These are phyloP conservation scores for Penicillium polonicum DNA, from an alignment of 2,329 filamentous ascomycete genomes.

Conservation along the genomic window DNA sequence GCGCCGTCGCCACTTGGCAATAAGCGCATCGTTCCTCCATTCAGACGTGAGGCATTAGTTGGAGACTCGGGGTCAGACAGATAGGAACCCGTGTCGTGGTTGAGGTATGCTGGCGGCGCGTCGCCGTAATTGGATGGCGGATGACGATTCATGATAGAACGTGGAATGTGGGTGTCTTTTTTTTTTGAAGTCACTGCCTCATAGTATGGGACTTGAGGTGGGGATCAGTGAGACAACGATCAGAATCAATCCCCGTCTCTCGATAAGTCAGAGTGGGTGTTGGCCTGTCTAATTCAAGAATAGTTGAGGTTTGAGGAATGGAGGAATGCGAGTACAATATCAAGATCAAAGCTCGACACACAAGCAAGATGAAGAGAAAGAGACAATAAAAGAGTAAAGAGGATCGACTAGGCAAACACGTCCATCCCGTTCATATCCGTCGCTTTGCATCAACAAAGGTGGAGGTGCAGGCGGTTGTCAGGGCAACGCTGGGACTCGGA, in stretches of 20 bases:
- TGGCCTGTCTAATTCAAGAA: constrained; percentile 10
- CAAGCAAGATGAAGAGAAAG: constrained; percentile 1
- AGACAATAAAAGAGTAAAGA: constrained; percentile 5
- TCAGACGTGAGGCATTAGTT: constrained; percentile 25
- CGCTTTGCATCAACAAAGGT: constrained; percentile 24
- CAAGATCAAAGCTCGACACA: neutral
- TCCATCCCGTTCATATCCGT: constrained; percentile 17
- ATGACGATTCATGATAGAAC: constrained; percentile 28
- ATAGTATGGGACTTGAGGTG: constrained; percentile 13
- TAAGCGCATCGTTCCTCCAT: constrained; percentile 47
- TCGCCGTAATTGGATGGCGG: constrained; percentile 41
- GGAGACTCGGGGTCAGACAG: constrained; percentile 34
- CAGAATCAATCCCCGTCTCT: neutral
- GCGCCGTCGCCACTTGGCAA: constrained; percentile 43
- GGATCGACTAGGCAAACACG: constrained; percentile 8
- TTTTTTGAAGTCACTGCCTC: constrained; percentile 15
- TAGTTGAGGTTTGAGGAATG: constrained; percentile 13
- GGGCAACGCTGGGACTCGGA: constrained; percentile 14
- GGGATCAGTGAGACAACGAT: constrained; percentile 2
- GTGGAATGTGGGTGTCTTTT: constrained; percentile 15
- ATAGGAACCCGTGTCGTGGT: constrained; percentile 32
- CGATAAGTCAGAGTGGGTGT: constrained; percentile 4
- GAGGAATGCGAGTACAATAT: constrained; percentile 12
- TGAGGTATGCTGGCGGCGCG: constrained; percentile 44
- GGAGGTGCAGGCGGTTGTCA: constrained; percentile 21